Evolutionary conservation across 148 eudicot genomes (phyloP).

Genomic region (Beta vulgaris): DNA sequence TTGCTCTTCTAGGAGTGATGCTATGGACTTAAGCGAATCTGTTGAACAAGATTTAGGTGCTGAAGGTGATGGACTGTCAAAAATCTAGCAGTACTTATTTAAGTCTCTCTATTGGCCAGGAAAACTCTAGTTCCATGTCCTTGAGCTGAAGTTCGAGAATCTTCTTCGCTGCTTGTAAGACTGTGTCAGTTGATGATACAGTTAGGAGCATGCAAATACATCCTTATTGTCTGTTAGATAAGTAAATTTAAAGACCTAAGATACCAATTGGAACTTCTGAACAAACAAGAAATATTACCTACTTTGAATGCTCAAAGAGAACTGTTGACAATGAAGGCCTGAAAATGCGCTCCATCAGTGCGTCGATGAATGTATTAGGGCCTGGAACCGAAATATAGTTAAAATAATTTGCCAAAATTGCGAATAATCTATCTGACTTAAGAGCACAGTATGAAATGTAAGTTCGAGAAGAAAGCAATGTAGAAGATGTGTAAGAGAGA

Average conservation of each 20-base stretch:
- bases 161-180: too few species aligned
- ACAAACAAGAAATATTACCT: slow-evolving; percentile 63
- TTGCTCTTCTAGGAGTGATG: slow-evolving; percentile 61
- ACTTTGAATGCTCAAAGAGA: slow-evolving; percentile 89
- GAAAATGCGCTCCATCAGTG: slow-evolving; percentile 74
- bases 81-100: slow-evolving; percentile 50
- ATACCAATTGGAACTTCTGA: not conserved
- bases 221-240: slow-evolving; percentile 15
- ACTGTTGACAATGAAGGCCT: slow-evolving; percentile 84
- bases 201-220: too few species aligned
- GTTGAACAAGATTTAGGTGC: slow-evolving; percentile 65
- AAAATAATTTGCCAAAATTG: not conserved
- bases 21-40: slow-evolving; percentile 48
- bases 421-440: not conserved
- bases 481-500: not conserved
- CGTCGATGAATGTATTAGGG: slow-evolving; percentile 74
- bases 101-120: slow-evolving; percentile 76
- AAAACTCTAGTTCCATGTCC: slow-evolving; percentile 75
- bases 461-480: too few species aligned
- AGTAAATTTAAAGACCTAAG: not conserved
- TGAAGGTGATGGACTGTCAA: slow-evolving; percentile 39
- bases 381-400: slow-evolving; percentile 38
- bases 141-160: too few species aligned
- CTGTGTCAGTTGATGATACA: too few species aligned
- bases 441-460: not conserved